Evolutionary conservation across 805 yeast genomes (phyloP), one percentile per base, ranked within the genome.

Genomic region (Clavispora phyllophila): DNA sequence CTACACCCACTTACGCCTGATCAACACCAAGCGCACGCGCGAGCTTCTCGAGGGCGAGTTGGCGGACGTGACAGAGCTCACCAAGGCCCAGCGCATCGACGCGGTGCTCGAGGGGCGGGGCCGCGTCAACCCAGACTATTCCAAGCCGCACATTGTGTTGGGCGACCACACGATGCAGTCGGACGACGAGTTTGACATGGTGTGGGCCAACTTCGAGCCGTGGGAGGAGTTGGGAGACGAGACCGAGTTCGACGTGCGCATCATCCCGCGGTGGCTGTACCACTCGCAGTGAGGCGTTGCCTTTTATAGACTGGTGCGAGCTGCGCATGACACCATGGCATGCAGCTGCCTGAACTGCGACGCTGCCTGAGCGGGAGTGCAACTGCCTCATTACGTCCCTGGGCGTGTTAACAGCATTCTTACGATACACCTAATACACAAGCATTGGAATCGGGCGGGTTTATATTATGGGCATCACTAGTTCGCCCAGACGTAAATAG

Each of bases 201-300:
- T 65, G 22, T 70, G 75, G 75, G 47, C 57, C 14, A 63, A 63
- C 43, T 68, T 70, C 41, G 75, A 70, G 40, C 75, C 75, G 1
- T 70, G 75, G 75, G 69, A 65, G 19, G 75, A 69, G 49, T 52
- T 70, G 48, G 61, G 60, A 44, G 40, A 56, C 26, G 75, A 70
- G 39, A 65, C 70, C 2, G 63, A 61, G 31, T 65, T 55, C 43
- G 73, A 68, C 34, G 63, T 70, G 18, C 53, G 73, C 24, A 53
- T 69, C 39, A 62, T 70, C 22, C 72, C 73, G 7, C 51, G 53
- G 20, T 51, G 54, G 53, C 37, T 48, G 18, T 40, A 43, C 36
- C 25, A 33, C 25, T 14, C 14, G 36, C n/a, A n/a, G n/a, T 20
- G 36, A 33, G 20, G 18, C 17, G n/a, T 12, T 8, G n/a, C 28